Evolutionary conservation across 2,329 filamentous ascomycete species (phyloP).

Genomic region (Trichoderma sp.): DNA sequence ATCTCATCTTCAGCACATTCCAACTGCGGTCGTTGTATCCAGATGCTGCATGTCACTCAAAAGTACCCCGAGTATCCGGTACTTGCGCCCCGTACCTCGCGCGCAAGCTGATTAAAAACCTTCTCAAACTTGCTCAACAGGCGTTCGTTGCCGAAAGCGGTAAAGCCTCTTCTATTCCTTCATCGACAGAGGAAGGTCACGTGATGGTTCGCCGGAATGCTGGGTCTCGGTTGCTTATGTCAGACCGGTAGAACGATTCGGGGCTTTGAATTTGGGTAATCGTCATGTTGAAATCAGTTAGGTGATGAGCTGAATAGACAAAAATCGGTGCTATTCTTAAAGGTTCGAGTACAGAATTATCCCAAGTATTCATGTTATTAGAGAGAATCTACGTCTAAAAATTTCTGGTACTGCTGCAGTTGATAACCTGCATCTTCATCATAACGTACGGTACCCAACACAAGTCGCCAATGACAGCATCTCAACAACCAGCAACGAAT

Average conservation of each 20-base stretch:
- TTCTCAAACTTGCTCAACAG: conserved; percentile 55
- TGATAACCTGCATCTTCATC: not conserved
- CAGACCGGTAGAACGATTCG: not conserved
- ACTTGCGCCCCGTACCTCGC: conserved; percentile 33
- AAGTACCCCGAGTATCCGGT: conserved; percentile 40
- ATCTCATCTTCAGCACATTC: not conserved
- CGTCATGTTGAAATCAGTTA: not conserved
- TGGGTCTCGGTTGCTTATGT: not conserved
- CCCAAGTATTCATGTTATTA: not conserved
- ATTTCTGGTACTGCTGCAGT: not conserved
- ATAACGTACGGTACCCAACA: not conserved
- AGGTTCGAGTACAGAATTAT: not conserved
- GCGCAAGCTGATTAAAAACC: conserved; percentile 38
- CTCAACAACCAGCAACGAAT: not conserved
- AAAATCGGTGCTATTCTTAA: not conserved
- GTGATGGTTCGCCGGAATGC: not conserved
- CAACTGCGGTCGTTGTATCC: not conserved
- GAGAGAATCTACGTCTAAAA: not conserved
- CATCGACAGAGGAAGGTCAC: not conserved
- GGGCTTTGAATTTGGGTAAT: not conserved
- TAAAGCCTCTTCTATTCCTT: not conserved
- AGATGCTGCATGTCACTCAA: not conserved
- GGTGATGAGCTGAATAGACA: not conserved
- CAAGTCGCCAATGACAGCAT: not conserved
- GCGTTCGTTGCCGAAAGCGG: conserved; percentile 22